Base-by-base conservation (phyloP, 2,329 filamentous ascomycete genomes). In the Epichloe elymi region DNA sequence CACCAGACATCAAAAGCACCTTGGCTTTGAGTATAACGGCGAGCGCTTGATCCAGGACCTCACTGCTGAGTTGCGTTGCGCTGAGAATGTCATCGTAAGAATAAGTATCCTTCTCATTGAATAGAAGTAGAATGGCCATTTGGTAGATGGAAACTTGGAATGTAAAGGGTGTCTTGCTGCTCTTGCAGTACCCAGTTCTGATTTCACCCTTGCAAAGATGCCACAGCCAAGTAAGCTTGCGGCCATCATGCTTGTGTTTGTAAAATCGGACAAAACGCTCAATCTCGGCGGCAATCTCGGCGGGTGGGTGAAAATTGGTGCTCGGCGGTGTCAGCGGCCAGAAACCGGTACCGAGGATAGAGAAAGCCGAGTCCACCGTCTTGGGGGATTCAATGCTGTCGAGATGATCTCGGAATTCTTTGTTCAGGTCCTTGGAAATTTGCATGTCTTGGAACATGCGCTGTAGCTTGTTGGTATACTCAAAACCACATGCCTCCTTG, bases 371-470 rank as follows among this genome's bases (percentile, higher is more conserved):
- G 63, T 98, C 93, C 19, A 83, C 74, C 45, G 78, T 79, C 71
- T 87, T 88, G 15, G 81, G 81, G 53, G 81, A 80, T 19, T 63
- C 66, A 10, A 65, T 59, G 5, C 59, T 61, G 40, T 88, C 75
- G 4, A 79, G 65, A 60, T 90, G 83, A 67, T 89, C 87, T 61
- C 87, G 85, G 74, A 94, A 98, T 33, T 85, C 83, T 46, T 80
- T 79, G 68, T 98, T 98, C 45, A 98, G 78, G 69, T 98, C 93
- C 70, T 96, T 96, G 56, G 91, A 97, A 48, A 95, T 95, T 67
- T 98, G 93, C 75, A 98, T 96, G 64, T 98, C 93, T 67, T 97
- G 91, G 79, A 97, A 98, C 93, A 98, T 98, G 63, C 94, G 88
- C 72, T 97, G 91, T 44, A 98, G 79, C 73, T 97, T 97, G 76